Evolutionary conservation across 2,329 filamentous ascomycete genomes (phyloP), one percentile per base, ranked within the genome.

Genomic region (Aspergillus arachidicola): DNA sequence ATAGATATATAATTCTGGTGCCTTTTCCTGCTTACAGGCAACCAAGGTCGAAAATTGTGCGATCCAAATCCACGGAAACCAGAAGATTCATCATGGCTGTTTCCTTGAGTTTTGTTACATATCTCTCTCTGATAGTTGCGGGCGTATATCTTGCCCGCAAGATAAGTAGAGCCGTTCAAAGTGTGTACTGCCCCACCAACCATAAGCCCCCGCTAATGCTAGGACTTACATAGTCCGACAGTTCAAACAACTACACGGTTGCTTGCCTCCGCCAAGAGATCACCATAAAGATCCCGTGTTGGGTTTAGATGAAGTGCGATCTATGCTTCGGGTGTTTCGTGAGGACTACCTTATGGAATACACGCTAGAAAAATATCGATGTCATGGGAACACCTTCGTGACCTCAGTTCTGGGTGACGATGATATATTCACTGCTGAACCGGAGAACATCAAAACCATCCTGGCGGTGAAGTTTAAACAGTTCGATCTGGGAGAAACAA

Each of bases 391-490:
- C 51, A 55, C 51, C 9, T 55, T 55, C n/a, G 12, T 2, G 32
- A 36, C 32, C 4, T 26, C n/a, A 10, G 9, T 46, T 38, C 38
- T 34, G 26, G 38, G 7, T 10, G 19, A n/a, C 2, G 21, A 38
- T 11, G 19, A 32, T 11, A 38, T 56, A 19, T 43, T 21, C 43
- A 46, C 48, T 19, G 38, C 38, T 28, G 60, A 55, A 32, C 64
- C 65, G 4, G 38, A 61, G 21, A 68, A 71, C 55, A 38, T 69
- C 5, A 57, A 70, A 45, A 41, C 64, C 0, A 38, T 67, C 3
- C 57, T 69, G 19, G 64, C 64, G 23, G 57, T 62, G 3, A 66
- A 67, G 26, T 65, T 63, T 32, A 59, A 61, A 55, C 64, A 64
- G 23, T 62, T 57, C 57, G 48, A 51, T 1, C 58, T 65, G n/a